Percentiles rank a stretch among this genome's conserved stretches.
Evolutionary conservation across 2,329 filamentous ascomycete genomes (phyloP).

Genomic region (Pseudogymnoascus sp.): DNA sequence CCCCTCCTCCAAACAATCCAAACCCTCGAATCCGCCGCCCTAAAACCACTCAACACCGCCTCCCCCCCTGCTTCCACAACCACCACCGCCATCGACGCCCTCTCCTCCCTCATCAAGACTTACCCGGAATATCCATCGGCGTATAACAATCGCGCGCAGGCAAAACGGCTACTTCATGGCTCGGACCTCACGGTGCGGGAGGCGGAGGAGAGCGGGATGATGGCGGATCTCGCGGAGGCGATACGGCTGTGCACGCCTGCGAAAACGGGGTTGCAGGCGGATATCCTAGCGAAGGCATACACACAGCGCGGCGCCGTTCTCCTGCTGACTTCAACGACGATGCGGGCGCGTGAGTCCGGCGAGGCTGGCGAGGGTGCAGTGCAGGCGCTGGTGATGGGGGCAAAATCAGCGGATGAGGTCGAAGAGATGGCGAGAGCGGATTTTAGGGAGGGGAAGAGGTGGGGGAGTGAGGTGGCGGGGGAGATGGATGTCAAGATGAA

Average conservation of each 20-base stretch:
- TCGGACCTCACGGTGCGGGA: slow-evolving; percentile 45
- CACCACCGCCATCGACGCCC: slow-evolving; percentile 35
- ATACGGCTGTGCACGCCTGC: slow-evolving; percentile 37
- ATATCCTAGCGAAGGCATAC: slow-evolving; percentile 59
- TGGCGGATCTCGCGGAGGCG: slow-evolving; percentile 10
- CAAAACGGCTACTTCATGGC: slow-evolving; percentile 52
- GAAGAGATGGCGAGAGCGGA: slow-evolving; percentile 55
- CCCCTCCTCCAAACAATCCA: slow-evolving; percentile 45
- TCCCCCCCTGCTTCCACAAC: slow-evolving; percentile 36
- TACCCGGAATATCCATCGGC: slow-evolving; percentile 62
- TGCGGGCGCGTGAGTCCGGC: slow-evolving; percentile 17
- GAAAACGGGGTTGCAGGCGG: slow-evolving; percentile 48
- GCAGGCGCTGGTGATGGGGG: slow-evolving; percentile 8
- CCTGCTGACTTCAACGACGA: slow-evolving; percentile 46
- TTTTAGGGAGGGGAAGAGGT: slow-evolving; percentile 55
- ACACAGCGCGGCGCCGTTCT: slow-evolving; percentile 64
- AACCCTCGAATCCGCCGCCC: slow-evolving; percentile 43
- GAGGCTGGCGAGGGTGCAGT: not conserved
- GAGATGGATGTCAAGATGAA: slow-evolving; percentile 56
- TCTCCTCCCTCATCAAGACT: slow-evolving; percentile 47
- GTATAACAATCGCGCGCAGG: slow-evolving; percentile 67
- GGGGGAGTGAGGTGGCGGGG: slow-evolving; percentile 58
- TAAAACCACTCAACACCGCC: slow-evolving; percentile 13
- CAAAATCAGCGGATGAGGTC: slow-evolving; percentile 47
- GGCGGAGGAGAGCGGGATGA: slow-evolving; percentile 30